Conservation (phyloP, 768 basidiomycete species). For the Russula olivacea region DNA sequence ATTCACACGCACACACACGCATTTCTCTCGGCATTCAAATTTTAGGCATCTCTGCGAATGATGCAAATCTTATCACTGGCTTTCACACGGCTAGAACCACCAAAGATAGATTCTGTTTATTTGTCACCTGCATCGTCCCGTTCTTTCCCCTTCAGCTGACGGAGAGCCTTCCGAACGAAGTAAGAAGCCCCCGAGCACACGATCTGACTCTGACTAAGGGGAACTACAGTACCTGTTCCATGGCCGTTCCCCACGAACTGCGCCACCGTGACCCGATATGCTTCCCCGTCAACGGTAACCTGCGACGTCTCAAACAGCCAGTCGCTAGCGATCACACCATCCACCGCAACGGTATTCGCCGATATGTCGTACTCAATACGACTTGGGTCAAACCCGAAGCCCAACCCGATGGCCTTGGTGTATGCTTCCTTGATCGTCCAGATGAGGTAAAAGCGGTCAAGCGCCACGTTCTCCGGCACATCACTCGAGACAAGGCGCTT, state of each 20-base stretch:
- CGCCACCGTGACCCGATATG: conserved; percentile 65
- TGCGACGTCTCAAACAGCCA: conserved; percentile 68
- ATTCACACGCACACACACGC: neutral
- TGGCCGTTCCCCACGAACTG: conserved; percentile 46
- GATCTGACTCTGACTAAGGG: conserved; percentile 16
- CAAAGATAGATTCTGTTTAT: conserved; percentile 8
- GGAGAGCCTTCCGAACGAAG: conserved; percentile 22
- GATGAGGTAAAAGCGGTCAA: conserved; percentile 69
- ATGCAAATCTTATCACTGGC: conserved; percentile 2
- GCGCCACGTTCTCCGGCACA: conserved; percentile 43
- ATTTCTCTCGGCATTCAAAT: conserved; percentile 5
- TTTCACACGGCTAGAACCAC: conserved; percentile 1
- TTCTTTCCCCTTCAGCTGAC: conserved; percentile 18
- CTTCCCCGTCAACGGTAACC: conserved; percentile 41
- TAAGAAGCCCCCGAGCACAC: conserved; percentile 15
- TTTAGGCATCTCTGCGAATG: conserved; percentile 8
- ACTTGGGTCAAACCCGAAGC: conserved; percentile 75
- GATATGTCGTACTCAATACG: conserved; percentile 65
- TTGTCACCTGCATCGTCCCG: conserved; percentile 3
- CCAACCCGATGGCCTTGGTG: conserved; percentile 80
- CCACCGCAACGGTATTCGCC: conserved; percentile 49
- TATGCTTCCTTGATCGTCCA: conserved; percentile 94
- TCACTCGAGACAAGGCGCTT: conserved; percentile 30
- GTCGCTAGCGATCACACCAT: conserved; percentile 48
- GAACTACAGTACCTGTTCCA: conserved; percentile 14